Base-by-base conservation (phyloP, 75 land plant genomes). In the Sequoia sempervirens region DNA sequence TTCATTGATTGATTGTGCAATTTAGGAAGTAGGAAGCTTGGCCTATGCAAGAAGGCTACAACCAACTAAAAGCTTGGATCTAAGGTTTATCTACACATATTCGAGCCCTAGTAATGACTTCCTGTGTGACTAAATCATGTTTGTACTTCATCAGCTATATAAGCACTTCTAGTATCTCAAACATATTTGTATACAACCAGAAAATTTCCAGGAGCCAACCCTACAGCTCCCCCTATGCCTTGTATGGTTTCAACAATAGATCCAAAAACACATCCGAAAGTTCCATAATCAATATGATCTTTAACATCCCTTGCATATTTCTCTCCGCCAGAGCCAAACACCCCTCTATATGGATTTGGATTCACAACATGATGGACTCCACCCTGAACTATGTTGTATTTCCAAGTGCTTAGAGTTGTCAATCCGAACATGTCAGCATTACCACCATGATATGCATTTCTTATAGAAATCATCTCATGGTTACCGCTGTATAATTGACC, bases 201-300 rank as follows among this genome's bases (percentile, higher is more conserved):
- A 56, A 96, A 83, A 85, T 96, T 94, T 37, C 96, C 98, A 64
- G 96, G 94, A 81, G 96, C 98, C 83, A 96, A 86, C 81, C 94
- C 98, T 66, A 94, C 96, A n/a, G 98, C 88, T 34, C 98, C 98
- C 28, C 98, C 98, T 82, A 88, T 96, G 47, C 98, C 99, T 94
- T 97, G 99, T 83, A 97, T 92, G 4, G 99, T 97, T 91, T 97
- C 99, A 81, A 96, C 92, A 83, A 97, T 97, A 85, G 95, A 97
- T 28, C 95, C 99, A 85, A 98, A 98, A 86, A 97, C 90, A 73
- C 87, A 88, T 78, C 99, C 99, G 83, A 96, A 89, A 58, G 91
- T 96, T 26, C 96, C 92, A 76, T 86, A 93, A 69, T 92, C 92
- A 50, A 97, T 93, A 56, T 93, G 98, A 81, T 96, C 98, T 87